These are phyloP conservation scores for Alternaria sp. DNA, from an alignment of 2,329 filamentous ascomycete species.

Conservation along the genomic window DNA sequence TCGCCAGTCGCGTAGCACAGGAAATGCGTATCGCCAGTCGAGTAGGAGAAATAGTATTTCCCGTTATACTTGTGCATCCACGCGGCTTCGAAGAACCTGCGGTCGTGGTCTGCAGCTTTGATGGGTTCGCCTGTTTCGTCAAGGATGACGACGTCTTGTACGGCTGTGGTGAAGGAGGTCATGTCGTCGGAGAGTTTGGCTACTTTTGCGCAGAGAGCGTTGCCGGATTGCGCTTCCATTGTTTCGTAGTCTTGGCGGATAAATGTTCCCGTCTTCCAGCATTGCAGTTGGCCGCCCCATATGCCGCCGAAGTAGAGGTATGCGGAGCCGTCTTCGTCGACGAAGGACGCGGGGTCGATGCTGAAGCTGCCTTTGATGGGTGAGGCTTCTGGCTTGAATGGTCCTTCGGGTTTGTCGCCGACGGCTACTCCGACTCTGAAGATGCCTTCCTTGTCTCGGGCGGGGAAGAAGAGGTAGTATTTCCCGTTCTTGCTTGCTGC, in stretches of 20 bases:
- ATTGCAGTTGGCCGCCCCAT: constrained; percentile 83
- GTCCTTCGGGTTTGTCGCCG: constrained; percentile 70
- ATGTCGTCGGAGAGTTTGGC: constrained; percentile 71
- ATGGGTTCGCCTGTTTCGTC: constrained; percentile 68
- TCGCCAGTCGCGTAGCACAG: constrained; percentile 73
- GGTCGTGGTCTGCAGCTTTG: constrained; percentile 72
- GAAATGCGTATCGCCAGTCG: constrained; percentile 79
- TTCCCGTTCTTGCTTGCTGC: constrained; percentile 73
- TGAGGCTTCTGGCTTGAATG: constrained; percentile 71
- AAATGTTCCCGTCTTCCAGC: constrained; percentile 70
- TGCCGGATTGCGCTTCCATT: constrained; percentile 49
- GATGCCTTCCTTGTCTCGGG: constrained; percentile 71
- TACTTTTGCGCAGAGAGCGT: constrained; percentile 72
- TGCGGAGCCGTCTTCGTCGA: constrained; percentile 70
- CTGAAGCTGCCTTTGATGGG: constrained; percentile 75
- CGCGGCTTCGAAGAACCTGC: constrained; percentile 81
- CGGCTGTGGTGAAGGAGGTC: constrained; percentile 65
- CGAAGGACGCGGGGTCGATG: constrained; percentile 79
- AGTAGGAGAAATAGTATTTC: constrained; percentile 79
- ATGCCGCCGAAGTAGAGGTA: constrained; percentile 81
- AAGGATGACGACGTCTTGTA: constrained; percentile 70
- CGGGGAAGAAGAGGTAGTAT: constrained; percentile 82
- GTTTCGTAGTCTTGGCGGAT: constrained; percentile 52
- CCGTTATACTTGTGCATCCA: constrained; percentile 79
- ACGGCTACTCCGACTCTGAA: constrained; percentile 80